Base-by-base conservation (phyloP, 345 rosid genomes). In the Populus tremula region DNA sequence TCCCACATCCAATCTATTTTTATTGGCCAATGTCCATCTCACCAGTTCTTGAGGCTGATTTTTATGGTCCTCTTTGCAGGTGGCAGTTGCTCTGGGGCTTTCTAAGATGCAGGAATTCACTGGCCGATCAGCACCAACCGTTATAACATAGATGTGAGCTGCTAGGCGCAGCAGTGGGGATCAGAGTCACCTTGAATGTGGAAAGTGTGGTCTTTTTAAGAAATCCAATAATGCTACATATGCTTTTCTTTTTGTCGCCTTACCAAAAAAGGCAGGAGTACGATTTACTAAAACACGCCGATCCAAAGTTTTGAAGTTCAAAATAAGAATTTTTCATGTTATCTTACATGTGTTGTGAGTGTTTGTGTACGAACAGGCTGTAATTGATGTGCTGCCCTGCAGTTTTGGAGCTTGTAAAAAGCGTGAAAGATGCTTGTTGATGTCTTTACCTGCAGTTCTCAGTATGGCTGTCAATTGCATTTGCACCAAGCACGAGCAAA, bases 81-180 rank as follows among this genome's bases (percentile, higher is more conserved):
- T 92, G 86, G 93, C 90, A 20, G 89, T 92, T 75, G 99, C 99
- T 73, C 89, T 96, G 23, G 90, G 93, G 74, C 92, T 96, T 77
- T 96, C 98, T 0, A 92, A 91, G 89, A 92, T 96, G 97, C 76
- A 89, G 90, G 91, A 89, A 84, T 92, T 87, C 89, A 96, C 99
- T 0, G 96, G 96, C 78, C 91, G 99, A 83, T 91, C 96, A 36
- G 87, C 98, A 29, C 99, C 98, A 1, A 96, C 99, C 3, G 99
- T 96, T 81, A 92, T 92, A 61, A 94, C 99, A 79, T 94, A 88
- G 76, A 84, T 54, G 23, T 8, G 23, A 12, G 5, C 29, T 59
- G 29, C 64, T 23, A n/a, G 11, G 29, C 16, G 64, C 29, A 4
- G 64, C 29, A 4, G 64, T 1, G 29, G 27, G 64, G 64, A 59